These are phyloP conservation scores for Penicillium sp. DNA, from an alignment of 2,329 filamentous ascomycete species.

Conservation along the genomic window DNA sequence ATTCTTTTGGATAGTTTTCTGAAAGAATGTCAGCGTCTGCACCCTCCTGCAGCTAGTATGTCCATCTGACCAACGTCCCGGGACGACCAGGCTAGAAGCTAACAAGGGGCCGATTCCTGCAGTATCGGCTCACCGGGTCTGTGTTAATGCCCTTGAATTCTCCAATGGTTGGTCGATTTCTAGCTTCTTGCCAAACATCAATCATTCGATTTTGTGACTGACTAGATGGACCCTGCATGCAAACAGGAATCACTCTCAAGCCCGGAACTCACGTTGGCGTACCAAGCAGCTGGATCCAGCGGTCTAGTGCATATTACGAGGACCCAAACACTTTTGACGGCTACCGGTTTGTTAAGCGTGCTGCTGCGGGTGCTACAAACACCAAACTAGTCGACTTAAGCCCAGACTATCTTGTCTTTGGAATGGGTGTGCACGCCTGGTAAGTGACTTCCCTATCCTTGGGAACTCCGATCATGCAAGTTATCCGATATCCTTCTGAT, in stretches of 20 bases:
- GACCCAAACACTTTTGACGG: slow-evolving; percentile 24
- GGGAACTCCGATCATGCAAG: too few species aligned
- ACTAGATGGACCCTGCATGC: neutral
- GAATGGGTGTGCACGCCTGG: slow-evolving; percentile 28
- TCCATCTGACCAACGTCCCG: slow-evolving; percentile 6
- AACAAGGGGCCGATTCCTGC: neutral
- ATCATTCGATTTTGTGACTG: neutral
- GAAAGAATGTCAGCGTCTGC: slow-evolving; percentile 28
- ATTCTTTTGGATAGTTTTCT: slow-evolving; percentile 23
- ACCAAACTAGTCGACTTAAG: slow-evolving; percentile 23
- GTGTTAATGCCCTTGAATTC: slow-evolving; percentile 15
- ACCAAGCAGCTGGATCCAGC: slow-evolving; percentile 23
- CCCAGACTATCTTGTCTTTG: slow-evolving; percentile 29
- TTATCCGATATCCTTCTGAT: too few species aligned
- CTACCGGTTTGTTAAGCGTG: slow-evolving; percentile 24
- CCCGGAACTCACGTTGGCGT: slow-evolving; percentile 26
- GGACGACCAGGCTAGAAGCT: neutral
- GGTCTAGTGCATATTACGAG: slow-evolving; percentile 14
- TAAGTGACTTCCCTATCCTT: too few species aligned
- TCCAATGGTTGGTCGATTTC: slow-evolving; percentile 22
- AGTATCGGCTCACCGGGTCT: slow-evolving; percentile 29
- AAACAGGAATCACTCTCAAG: slow-evolving; percentile 23
- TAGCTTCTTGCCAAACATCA: too few species aligned
- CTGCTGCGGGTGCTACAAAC: slow-evolving; percentile 17
- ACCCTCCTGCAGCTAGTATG: slow-evolving; percentile 27